Percentiles rank a stretch among this genome's conserved stretches.
Conservation (phyloP, 129 eudicot genomes). For the Centella asiatica region DNA sequence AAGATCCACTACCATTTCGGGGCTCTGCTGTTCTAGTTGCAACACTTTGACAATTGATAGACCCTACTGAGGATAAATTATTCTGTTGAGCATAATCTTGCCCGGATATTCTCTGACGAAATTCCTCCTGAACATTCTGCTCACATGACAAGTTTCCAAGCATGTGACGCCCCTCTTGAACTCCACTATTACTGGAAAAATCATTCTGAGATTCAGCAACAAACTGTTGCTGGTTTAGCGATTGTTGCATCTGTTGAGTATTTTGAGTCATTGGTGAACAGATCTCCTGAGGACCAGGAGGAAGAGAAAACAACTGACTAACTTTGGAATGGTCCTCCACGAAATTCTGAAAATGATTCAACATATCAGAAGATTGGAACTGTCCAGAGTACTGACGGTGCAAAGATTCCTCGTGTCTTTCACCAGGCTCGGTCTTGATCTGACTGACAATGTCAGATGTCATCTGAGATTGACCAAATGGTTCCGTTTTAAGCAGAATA, state of each 20-base stretch:
- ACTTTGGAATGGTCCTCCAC: constrained; percentile 37
- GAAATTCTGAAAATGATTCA: constrained; percentile 33
- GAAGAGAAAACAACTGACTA: constrained; percentile 28
- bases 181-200: constrained; percentile 29
- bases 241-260: constrained; percentile 45
- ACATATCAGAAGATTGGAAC: constrained; percentile 38
- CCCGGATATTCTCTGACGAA: constrained; percentile 42
- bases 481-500: constrained; percentile 19
- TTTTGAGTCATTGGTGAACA: constrained; percentile 36
- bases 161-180: constrained; percentile 33
- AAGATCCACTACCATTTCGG: constrained; percentile 24
- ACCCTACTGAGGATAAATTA: constrained; percentile 49
- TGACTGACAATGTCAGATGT: constrained; percentile 34
- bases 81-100: constrained; percentile 54
- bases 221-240: constrained; percentile 38
- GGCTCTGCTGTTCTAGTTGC: constrained; percentile 29
- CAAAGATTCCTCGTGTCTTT: constrained; percentile 30
- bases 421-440: constrained; percentile 44
- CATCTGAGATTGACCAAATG: constrained; percentile 42
- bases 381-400: constrained; percentile 45
- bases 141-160: constrained; percentile 33
- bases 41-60: constrained; percentile 32
- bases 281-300: constrained; percentile 38
- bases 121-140: constrained; percentile 50
- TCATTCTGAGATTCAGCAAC: constrained; percentile 34